Percentiles rank a stretch among this genome's conserved stretches.
These are phyloP conservation scores for Magnaporthiopsis incrustans DNA, from an alignment of 2,329 filamentous ascomycete species.

Conservation along the genomic window DNA sequence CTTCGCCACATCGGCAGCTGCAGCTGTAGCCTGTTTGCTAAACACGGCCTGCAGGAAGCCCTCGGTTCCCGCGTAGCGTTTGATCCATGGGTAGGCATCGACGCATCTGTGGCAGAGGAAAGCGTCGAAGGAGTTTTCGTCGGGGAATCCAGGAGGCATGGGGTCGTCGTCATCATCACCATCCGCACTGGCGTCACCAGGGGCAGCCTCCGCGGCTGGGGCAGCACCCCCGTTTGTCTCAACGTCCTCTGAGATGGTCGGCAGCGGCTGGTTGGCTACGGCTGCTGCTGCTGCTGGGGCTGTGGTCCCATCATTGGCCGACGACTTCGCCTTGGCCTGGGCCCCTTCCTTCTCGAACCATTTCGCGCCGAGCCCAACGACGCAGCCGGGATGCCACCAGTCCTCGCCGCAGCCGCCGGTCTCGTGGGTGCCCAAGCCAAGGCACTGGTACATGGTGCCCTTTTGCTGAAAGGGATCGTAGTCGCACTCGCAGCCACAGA, in stretches of 20 bases:
- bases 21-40: conserved; percentile 19
- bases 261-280: conserved; percentile 21
- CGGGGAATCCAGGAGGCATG: conserved; percentile 76
- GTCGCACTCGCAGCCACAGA: conserved; percentile 81
- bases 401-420: conserved; percentile 91
- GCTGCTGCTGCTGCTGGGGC: too few species aligned
- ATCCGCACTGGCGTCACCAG: conserved; percentile 14
- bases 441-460: conserved; percentile 96
- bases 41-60: conserved; percentile 75
- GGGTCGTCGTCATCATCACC: conserved; percentile 51
- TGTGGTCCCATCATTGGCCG: conserved; percentile 8
- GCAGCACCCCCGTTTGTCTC: conserved; percentile 20
- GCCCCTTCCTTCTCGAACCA: conserved; percentile 54
- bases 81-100: conserved; percentile 83
- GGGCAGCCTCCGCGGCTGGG: conserved; percentile 7
- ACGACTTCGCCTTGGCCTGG: conserved; percentile 1
- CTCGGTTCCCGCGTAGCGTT: conserved; percentile 68
- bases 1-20: conserved; percentile 8
- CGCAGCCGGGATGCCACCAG: conserved; percentile 93
- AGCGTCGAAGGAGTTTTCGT: conserved; percentile 80
- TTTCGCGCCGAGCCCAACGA: conserved; percentile 69
- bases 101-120: conserved; percentile 94
- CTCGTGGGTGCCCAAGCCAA: conserved; percentile 72
- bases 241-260: conserved; percentile 42
- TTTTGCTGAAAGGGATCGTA: conserved; percentile 87